Evolutionary conservation across 495 filamentous ascomycete genomes (phyloP), one percentile per base, ranked within the genome.

Genomic region (Penicillium bialowiezense): DNA sequence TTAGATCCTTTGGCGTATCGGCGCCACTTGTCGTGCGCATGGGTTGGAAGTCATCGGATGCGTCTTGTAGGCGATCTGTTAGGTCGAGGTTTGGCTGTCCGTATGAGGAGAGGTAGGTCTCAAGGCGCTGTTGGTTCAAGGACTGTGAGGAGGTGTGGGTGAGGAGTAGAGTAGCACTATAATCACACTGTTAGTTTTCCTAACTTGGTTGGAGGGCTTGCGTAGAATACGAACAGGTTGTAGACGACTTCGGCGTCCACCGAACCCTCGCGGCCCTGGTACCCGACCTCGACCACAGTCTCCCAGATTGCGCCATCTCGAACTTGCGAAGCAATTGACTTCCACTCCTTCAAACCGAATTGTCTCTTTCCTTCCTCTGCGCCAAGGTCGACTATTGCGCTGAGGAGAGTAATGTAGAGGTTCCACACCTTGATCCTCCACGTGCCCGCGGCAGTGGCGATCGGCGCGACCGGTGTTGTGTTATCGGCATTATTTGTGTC

Each of bases 381-480:
- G 14, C 88, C 89, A 55, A 97, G 74, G 52, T 97, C 91, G 29
- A 92, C 76, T 38, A 96, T 86, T 19, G 88, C 88, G 69, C 96
- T 95, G 28, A 97, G 77, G 19, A 97, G 81, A 0, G 90, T 95
- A 41, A 97, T 81, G 66, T 97, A 97, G 56, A 98, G 77, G 67
- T 89, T 95, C 95, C 95, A 98, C 45, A 97, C 83, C 66, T 96
- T 97, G 68, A 96, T 89, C 52, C 92, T 77, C 48, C 87, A 89
- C 32, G 82, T 84, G 43, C 83, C 77, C 39, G 87, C 87, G 46
- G 87, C 87, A 51, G 73, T 75, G 43, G 83, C 82, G 41, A 96
- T 84, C 3, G 88, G 88, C 34, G 89, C 87, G 23, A 74, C 68
- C 13, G 67, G 55, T 12, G 60, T 44, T 12, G 68, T 54, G 21